Percentiles rank a stretch among this genome's conserved stretches.
These are phyloP conservation scores for Diplosphaera chodatii DNA, from an alignment of 139 green algal species.

Conservation along the genomic window DNA sequence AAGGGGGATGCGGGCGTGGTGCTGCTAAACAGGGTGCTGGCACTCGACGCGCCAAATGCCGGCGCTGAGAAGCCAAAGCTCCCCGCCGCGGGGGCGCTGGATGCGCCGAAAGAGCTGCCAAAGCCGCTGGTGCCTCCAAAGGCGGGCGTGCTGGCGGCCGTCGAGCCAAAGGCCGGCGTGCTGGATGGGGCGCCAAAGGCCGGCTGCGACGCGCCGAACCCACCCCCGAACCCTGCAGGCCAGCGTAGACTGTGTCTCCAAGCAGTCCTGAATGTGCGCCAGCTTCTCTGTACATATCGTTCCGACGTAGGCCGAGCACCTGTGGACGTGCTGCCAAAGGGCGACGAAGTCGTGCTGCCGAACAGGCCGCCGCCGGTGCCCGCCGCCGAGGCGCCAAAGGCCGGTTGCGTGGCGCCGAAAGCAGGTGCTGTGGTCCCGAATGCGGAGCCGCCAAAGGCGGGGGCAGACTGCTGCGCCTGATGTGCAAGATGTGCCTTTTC, in stretches of 20 bases:
- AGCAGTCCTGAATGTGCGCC: no score
- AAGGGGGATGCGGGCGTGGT: constrained; percentile 5
- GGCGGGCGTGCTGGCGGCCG: constrained; percentile 17
- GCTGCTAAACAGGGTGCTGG: constrained; percentile 19
- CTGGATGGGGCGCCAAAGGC: constrained; percentile 22
- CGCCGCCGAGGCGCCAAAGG: not conserved
- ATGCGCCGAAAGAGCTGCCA: constrained; percentile 8
- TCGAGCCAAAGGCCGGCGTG: constrained; percentile 39
- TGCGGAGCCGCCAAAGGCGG: not conserved
- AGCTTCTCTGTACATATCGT: no score
- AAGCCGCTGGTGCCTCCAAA: constrained; percentile 37
- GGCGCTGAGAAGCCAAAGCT: constrained; percentile 21
- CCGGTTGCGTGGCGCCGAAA: not conserved
- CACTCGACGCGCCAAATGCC: constrained; percentile 7
- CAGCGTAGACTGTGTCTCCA: no score
- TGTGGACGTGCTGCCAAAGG: not conserved
- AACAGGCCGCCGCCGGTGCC: not conserved
- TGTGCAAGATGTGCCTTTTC: no score
- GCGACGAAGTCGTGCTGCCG: no score
- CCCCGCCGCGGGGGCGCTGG: constrained; percentile 6
- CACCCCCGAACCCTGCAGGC: not conserved
- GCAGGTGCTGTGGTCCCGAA: constrained; percentile 2
- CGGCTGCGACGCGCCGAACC: constrained; percentile 5
- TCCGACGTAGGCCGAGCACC: no score
- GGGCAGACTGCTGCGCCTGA: not conserved